Evolutionary conservation across 345 rosid genomes (phyloP), one percentile per base, ranked within the genome.

Genomic region (Linum lewisii): DNA sequence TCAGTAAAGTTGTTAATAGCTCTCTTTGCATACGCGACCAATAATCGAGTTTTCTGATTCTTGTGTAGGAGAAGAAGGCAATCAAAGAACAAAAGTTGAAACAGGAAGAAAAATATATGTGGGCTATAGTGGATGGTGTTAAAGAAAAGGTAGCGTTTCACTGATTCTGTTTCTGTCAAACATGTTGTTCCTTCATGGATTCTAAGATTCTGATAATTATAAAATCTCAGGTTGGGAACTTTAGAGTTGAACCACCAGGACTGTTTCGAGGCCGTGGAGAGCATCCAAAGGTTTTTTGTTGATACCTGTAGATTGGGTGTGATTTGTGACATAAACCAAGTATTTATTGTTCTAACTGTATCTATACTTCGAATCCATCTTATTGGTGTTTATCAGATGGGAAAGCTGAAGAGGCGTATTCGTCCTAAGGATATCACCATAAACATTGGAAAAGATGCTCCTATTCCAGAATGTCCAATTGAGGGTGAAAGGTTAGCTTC

Each of bases 191-290:
- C 47, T 42, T 16, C 47, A 7, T 42, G 15, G 15, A 42, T 16
- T 42, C 14, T 16, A 42, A 11, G 63, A 63, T 68, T 66, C 49
- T 38, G 62, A 73, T 78, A 42, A 64, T 68, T 63, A 24, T 61
- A 26, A 20, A 44, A 58, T 73, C 64, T 57, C 84, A 94, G 99
- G 97, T 94, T 64, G 99, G 99, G 62, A 94, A 94, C 78, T 94
- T 94, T 79, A 82, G 99, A 82, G 99, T 87, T 73, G 99, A 94
- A 69, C 99, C 99, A 0, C 99, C 99, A 64, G 99, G 93, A 37
- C 81, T 94, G 63, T 94, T 94, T 75, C 82, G 99, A 73, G 99
- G 99, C 62, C 94, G 99, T 37, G 99, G 99, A 72, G 99, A 94
- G 75, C 99, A 94, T 80, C 99, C 99, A 58, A 94, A 94, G 99